Base-by-base conservation (phyloP, 192 early-diverging fungal genomes). In the Coemansia sp. region DNA sequence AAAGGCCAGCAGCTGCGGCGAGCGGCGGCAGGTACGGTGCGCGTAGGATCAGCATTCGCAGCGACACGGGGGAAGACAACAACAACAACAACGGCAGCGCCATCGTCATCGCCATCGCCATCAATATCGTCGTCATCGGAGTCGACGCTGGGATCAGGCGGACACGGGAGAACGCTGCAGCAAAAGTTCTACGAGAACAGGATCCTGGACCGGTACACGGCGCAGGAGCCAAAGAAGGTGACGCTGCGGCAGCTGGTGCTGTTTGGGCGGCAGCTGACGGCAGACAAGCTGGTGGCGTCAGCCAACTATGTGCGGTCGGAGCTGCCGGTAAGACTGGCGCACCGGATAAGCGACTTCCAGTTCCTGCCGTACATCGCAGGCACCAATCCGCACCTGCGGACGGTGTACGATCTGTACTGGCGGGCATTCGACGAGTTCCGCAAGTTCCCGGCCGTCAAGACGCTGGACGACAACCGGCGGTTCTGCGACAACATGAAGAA, bases 131-230 rank as follows among this genome's bases (percentile, higher is more conserved):
- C 50, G 14, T 2, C 42, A 9, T 13, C 11, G 9, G 51, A 54
- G 11, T 37, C 57, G 39, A 56, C 54, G 22, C 6, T 38, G 14
- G 54, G 9, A 14, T 6, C 16, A 38, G 10, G 12, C n/a, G 57
- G 57, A 9, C 67, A 12, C 65, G 79, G 57, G 8, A 74, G 79
- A 22, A 83, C 60, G 19, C 66, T 83, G 48, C 77, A 85, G 50
- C 88, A 90, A 45, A 90, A 90, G 69, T 98, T 98, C 83, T 98
- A 98, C 83, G 88, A 95, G 68, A 96, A 95, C 81, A 81, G 91
- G 12, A 86, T 95, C 60, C 83, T 98, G 11, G 96, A 96, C 64
- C 86, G 87, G 41, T 98, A 95, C 79, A 88, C 91, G 14, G 72
- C 86, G 17, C 91, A 93, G 55, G 83, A 90, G 19, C 85, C 90